Percentiles rank a stretch among this genome's conserved stretches.
phyloP scores from a whole-genome alignment of 2,329 filamentous ascomycete species.

The Fulvia fulva region DNA sequence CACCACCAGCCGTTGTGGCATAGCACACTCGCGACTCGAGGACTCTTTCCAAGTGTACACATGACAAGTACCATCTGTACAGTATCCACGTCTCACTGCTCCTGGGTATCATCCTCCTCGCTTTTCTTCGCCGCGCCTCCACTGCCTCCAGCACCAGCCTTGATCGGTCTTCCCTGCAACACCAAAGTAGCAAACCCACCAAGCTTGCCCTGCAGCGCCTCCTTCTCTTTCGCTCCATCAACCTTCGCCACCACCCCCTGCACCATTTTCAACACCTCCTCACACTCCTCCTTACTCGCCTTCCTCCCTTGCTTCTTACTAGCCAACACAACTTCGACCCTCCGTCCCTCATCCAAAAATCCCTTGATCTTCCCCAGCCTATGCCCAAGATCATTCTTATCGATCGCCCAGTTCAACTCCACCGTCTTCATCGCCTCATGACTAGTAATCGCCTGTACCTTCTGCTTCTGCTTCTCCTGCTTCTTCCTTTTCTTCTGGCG shows the following conservation, averaged over 20 bases:
- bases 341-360: constrained; percentile 71
- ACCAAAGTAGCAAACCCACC: constrained; percentile 42
- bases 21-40: too few relatives aligned
- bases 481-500: constrained; percentile 42
- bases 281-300: constrained; percentile 59
- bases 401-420: constrained; percentile 90
- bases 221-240: constrained; percentile 44
- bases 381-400: constrained; percentile 68
- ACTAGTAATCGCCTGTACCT: constrained; percentile 38
- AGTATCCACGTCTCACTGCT: background rate
- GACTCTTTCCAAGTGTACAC: background rate
- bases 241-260: constrained; percentile 43
- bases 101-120: background rate
- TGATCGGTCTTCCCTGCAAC: constrained; percentile 2
- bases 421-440: constrained; percentile 62
- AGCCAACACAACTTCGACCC: constrained; percentile 69
- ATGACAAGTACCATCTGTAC: background rate
- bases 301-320: constrained; percentile 61
- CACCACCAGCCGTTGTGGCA: background rate
- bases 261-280: constrained; percentile 54
- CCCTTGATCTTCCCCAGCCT: constrained; percentile 61
- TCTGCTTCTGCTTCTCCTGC: constrained; percentile 43
- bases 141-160: background rate
- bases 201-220: constrained; percentile 45
- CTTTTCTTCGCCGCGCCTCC: background rate